phyloP scores from a whole-genome alignment of 208 protist genomes.

The Angomonas ambiguus region DNA sequence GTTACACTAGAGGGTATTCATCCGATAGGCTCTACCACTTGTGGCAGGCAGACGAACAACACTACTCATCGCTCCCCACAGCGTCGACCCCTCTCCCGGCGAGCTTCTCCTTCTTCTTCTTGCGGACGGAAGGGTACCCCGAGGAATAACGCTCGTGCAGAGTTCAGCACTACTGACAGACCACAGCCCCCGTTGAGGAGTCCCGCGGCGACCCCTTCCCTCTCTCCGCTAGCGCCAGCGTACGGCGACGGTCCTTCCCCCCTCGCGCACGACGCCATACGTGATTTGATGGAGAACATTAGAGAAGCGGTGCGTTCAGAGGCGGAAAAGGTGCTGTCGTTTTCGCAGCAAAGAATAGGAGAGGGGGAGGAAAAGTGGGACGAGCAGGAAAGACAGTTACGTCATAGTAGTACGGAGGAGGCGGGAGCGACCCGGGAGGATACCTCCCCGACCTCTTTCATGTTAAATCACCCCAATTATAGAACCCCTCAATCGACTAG shows the following conservation, averaged over 20 bases:
- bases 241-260: neutral
- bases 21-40: neutral
- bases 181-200: neutral
- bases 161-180: too few species aligned
- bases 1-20: slow-evolving; percentile 14
- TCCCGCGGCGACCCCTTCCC: neutral
- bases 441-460: neutral
- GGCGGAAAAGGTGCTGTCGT: neutral
- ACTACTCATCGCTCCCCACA: neutral
- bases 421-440: slow-evolving; percentile 5
- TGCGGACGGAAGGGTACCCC: neutral
- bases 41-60: neutral
- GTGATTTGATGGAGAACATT: neutral
- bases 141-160: too few species aligned
- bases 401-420: neutral
- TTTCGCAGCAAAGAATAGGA: neutral
- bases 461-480: neutral
- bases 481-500: neutral
- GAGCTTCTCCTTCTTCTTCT: neutral
- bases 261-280: neutral
- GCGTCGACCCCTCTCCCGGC: neutral
- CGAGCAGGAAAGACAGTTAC: neutral
- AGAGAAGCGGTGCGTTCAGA: neutral
- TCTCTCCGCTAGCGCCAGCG: neutral
- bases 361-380: neutral